phyloP scores from a whole-genome alignment of 176 grass and related monocot genomes.

The Cenchrus fungigraminus region DNA sequence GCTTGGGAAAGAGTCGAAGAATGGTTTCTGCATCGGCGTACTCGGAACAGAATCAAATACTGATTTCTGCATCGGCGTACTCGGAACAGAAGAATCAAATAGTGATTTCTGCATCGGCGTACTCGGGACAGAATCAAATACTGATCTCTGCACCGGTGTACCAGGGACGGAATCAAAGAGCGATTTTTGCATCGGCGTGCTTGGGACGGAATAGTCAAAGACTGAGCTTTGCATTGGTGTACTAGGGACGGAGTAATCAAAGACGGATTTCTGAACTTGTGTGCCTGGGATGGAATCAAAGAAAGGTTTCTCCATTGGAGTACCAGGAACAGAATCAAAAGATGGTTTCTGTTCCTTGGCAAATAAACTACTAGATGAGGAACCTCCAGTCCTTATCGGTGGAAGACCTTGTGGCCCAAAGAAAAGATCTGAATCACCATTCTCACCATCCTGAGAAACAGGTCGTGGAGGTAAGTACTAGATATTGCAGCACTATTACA shows the following conservation, averaged over 20 bases:
- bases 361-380: slow-evolving; percentile 51
- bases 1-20: slow-evolving; percentile 77
- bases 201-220: slow-evolving; percentile 54
- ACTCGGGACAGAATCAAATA: slow-evolving; percentile 67
- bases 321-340: slow-evolving; percentile 67
- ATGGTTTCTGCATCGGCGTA: slow-evolving; percentile 63
- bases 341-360: slow-evolving; percentile 61
- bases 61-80: slow-evolving; percentile 53
- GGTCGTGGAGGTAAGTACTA: slow-evolving; percentile 25
- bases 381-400: slow-evolving; percentile 83
- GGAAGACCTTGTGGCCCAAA: slow-evolving; percentile 78
- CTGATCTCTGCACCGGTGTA: slow-evolving; percentile 54
- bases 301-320: slow-evolving; percentile 59
- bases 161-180: slow-evolving; percentile 58
- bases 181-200: slow-evolving; percentile 39
- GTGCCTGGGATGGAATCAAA: slow-evolving; percentile 83
- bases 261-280: slow-evolving; percentile 57
- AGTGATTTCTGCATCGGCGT: slow-evolving; percentile 54
- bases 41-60: slow-evolving; percentile 73
- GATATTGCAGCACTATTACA: slow-evolving; percentile 19
- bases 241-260: slow-evolving; percentile 75
- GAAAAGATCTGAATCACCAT: slow-evolving; percentile 83
- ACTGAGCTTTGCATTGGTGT: slow-evolving; percentile 55
- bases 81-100: slow-evolving; percentile 69
- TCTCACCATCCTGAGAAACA: slow-evolving; percentile 71